A percentile compares a stretch with the other conserved stretches of the same genome.
These are phyloP conservation scores for Penicillium sp. DNA, from an alignment of 2,329 filamentous ascomycete genomes.

Conservation along the genomic window DNA sequence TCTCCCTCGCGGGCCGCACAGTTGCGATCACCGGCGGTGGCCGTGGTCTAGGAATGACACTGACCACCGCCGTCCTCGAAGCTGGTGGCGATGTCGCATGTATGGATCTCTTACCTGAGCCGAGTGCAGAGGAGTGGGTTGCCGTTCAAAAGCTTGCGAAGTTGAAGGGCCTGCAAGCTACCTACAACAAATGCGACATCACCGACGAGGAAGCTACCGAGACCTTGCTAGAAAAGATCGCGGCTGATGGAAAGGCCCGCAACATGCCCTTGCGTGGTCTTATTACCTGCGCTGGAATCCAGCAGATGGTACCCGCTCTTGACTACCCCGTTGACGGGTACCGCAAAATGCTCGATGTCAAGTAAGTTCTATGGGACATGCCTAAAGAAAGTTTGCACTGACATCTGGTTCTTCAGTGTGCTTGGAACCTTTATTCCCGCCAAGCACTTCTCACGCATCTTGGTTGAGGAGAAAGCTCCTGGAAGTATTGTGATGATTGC, in stretches of 20 bases:
- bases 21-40: slow-evolving; percentile 52
- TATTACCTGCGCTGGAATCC: slow-evolving; percentile 53
- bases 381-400: not conserved
- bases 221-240: slow-evolving; percentile 38
- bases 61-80: slow-evolving; percentile 52
- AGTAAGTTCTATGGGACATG: slow-evolving; percentile 18
- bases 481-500: slow-evolving; percentile 68
- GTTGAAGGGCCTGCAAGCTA: slow-evolving; percentile 33
- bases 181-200: slow-evolving; percentile 50
- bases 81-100: slow-evolving; percentile 53
- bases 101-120: slow-evolving; percentile 45
- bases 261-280: slow-evolving; percentile 26
- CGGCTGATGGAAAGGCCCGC: slow-evolving; percentile 20
- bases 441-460: slow-evolving; percentile 40
- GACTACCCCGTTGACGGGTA: slow-evolving; percentile 46
- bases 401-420: slow-evolving; percentile 19
- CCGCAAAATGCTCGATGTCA: slow-evolving; percentile 37
- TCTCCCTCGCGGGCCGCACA: slow-evolving; percentile 47
- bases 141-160: slow-evolving; percentile 44
- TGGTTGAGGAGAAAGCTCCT: slow-evolving; percentile 56
- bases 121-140: slow-evolving; percentile 41
- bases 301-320: slow-evolving; percentile 49
- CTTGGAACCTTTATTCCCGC: slow-evolving; percentile 39
- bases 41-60: slow-evolving; percentile 53
- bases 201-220: slow-evolving; percentile 47